Base-by-base conservation (phyloP, 106 monocot genomes). In the Dactylorhiza incarnata region DNA sequence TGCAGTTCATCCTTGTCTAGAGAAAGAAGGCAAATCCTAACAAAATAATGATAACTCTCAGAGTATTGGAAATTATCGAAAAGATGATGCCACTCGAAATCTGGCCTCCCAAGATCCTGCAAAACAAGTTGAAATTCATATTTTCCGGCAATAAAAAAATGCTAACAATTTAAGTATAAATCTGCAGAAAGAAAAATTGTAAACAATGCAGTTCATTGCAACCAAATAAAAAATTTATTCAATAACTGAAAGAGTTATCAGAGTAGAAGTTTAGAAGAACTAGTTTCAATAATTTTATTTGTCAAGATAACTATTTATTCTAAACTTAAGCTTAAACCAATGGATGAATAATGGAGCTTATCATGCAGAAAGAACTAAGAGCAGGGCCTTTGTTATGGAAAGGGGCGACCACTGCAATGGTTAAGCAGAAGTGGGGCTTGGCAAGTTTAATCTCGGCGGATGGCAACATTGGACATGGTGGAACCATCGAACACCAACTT, bases 1-100 rank as follows among this genome's bases (percentile, higher is more conserved):
- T 75, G 81, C 58, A 84, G 73, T 49, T 81, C 76, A 43, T 79
- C 82, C 59, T 6, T 67, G 52, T 73, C 79, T 49, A 72, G 84
- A 52, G 87, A 81, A 72, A 56, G 9, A 46, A 87, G 81, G 49
- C 69, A 76, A 74, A 82, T 81, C 17, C 69, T 79, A 25, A 84
- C 24, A 68, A 87, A 87, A 65, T 19, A 59, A 17, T 50, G 7
- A 29, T 50, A 20, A 70, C 77, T 68, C 16, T 12, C 63, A 14
- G 52, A 15, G 49, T 45, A 45, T 71, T 84, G 79, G n/a, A 85
- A 82, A 29, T 65, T 66, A 56, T 80, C 79, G 67, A 88, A 88
- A 15, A 88, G 56, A 63, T 12, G 19, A 12, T 3, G 46, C 84
- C 82, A 88, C 6, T 77, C 75, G 65, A 82, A 77, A 71, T 84